Percentiles rank a stretch among this genome's conserved stretches.
These are phyloP conservation scores for Vitis hybrid DNA, from an alignment of 177 flowering plant species.

Conservation along the genomic window DNA sequence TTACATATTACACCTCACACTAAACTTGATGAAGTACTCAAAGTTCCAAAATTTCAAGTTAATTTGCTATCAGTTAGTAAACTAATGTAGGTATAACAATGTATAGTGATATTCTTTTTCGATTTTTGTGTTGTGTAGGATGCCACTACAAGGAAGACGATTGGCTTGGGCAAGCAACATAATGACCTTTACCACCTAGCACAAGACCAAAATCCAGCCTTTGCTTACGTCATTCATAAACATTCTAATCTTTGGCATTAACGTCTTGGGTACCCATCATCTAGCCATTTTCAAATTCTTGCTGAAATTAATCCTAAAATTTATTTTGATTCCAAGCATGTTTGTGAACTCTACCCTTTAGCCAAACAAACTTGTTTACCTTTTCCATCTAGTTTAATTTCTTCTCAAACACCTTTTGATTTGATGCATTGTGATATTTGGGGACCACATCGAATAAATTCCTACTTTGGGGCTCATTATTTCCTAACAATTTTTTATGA, in stretches of 20 bases:
- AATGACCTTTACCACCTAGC: constrained; percentile 3
- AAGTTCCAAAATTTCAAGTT: constrained; percentile 9
- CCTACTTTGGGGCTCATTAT: constrained; percentile 12
- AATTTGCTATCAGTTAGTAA: constrained; percentile 14
- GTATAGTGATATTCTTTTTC: not conserved
- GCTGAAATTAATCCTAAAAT: not conserved
- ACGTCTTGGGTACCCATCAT: constrained; percentile 18
- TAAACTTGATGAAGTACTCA: constrained; percentile 4
- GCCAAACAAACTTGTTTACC: constrained; percentile 14
- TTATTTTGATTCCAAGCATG: not conserved
- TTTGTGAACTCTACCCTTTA: not conserved
- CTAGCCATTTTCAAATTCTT: not conserved
- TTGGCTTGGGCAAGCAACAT: not conserved
- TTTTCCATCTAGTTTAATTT: constrained; percentile 7
- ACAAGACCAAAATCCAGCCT: not conserved
- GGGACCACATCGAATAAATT: constrained; percentile 2
- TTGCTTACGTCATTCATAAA: not conserved
- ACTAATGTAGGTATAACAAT: not conserved
- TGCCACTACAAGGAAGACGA: not conserved
- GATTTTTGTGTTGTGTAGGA: constrained; percentile 6
- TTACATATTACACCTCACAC: not conserved
- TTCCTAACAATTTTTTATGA: constrained; percentile 29
- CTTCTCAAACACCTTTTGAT: constrained; percentile 5
- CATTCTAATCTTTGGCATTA: constrained; percentile 11
- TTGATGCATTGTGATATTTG: constrained; percentile 26